phyloP scores from a whole-genome alignment of 2,329 filamentous ascomycete genomes.

The Claviceps sp. region DNA sequence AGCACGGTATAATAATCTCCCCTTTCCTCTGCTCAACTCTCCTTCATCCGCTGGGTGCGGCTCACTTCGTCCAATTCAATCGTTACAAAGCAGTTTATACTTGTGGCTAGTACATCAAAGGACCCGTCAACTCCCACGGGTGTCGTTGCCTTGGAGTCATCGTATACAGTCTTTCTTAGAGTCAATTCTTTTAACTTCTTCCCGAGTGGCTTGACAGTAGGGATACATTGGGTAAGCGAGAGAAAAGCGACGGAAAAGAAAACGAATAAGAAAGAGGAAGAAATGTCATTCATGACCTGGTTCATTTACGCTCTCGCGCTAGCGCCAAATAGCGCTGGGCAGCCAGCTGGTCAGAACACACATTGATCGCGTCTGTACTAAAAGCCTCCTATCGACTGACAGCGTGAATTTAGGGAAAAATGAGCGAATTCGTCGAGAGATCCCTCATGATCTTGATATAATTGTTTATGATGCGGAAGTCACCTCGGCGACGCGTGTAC shows the following conservation, averaged over 20 bases:
- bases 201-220: background rate
- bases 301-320: conserved; percentile 1
- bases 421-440: background rate
- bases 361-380: background rate
- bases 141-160: background rate
- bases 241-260: background rate
- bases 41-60: background rate
- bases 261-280: background rate
- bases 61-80: background rate
- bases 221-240: background rate
- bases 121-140: background rate
- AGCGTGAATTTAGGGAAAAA: background rate
- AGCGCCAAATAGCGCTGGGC: background rate
- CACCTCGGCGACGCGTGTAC: conserved; percentile 26
- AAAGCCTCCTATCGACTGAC: background rate
- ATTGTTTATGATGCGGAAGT: conserved; percentile 24
- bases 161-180: background rate
- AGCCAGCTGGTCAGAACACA: background rate
- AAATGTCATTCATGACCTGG: background rate
- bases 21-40: background rate
- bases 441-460: conserved; percentile 9
- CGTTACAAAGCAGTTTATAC: background rate
- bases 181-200: background rate
- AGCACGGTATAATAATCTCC: background rate
- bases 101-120: background rate